Base-by-base conservation (phyloP, 2,329 filamentous ascomycete genomes). In the Cadophora sp. region DNA sequence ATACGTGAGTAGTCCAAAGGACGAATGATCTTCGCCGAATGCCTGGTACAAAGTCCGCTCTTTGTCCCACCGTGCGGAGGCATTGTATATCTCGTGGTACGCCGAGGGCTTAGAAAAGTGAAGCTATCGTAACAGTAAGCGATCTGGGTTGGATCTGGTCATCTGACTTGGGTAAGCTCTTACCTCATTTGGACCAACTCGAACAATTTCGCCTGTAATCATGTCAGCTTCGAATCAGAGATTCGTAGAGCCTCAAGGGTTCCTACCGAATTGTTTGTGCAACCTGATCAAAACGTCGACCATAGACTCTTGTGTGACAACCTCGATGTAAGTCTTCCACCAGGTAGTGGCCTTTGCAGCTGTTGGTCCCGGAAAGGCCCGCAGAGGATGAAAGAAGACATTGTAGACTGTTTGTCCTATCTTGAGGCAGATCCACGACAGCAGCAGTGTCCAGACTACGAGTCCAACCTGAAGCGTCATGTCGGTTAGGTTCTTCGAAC, bases 121-220 rank as follows among this genome's bases (percentile, higher is more conserved):
- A 37, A 83, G 78, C 79, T 82, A 65, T 46, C 19, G 19, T 24
- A 58, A 22, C 9, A 14, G 34, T 58, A 58, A 58, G 53, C 29
- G 19, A 58, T 19, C 24, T n/a, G 27, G 24, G 31, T 34, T 26
- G 9, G 8, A 22, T 1, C 27, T 58, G 16, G 14, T 58, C 29
- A 24, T 24, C 16, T n/a, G 27, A 34, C 19, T 37, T 22, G 27
- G 4, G 26, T 27, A 22, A 27, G 26, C 22, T 50, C 62, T 61
- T 37, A 66, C 68, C 63, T 70, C 68, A 71, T 93, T 93, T 1
- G 92, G 92, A 0, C 91, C 92, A 2, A 93, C 80, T 1, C 92
- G 85, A 0, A 94, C 91, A 5, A 94, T 83, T 73, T 91, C 87
- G 51, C 92, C 92, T 69, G 51, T 6, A 12, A 24, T 22, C n/a